Base-by-base conservation (phyloP, 139 green algal genomes). In the Trebouxia sp. region DNA sequence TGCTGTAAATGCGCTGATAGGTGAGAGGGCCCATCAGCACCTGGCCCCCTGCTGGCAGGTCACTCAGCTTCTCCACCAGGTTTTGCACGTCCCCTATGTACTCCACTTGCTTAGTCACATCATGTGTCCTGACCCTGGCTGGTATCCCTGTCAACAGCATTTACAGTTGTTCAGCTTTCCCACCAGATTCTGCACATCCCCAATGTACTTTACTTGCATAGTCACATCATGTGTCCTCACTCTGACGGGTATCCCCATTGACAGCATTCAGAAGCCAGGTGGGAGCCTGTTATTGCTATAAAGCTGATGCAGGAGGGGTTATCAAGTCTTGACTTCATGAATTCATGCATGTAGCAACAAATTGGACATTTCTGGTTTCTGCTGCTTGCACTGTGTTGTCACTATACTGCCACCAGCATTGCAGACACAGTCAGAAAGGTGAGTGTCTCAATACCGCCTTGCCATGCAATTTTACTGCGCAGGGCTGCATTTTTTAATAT, bases 71-170 rank as follows among this genome's bases (percentile, higher is more conserved):
- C 41, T 80, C 75, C 51, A 70, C 32, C 51, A 72, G 17, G 35
- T 80, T 69, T 37, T 50, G 37, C 75, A 80, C 50, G n/a, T 80
- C 35, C 30, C 75, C 75, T 37, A 58, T 41, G 41, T 80, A 80
- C 37, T 80, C 75, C 32, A 70, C 51, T 11, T 80, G 75, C 37
- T 80, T 80, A 37, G 75, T 80, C 51, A 80, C 75, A 24, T 80
- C 24, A 43, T 80, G 75, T 14, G 35, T 80, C 35, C 65, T 58
- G 35, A 79, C 45, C 47, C 48, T 45, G 28, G 42, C 24, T 6
- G 72, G 72, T 30, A 62, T 47, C 10, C 72, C 72, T 79, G 30
- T 32, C 42, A 24, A 15, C 12, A 35, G 24, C 28, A 28, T 28
- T 6, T 3, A 11, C 26, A 72, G 14, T n/a, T n/a, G n/a, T 7